These are phyloP conservation scores for Sporothrix globosa DNA, from an alignment of 2,329 filamentous ascomycete species.

Conservation along the genomic window DNA sequence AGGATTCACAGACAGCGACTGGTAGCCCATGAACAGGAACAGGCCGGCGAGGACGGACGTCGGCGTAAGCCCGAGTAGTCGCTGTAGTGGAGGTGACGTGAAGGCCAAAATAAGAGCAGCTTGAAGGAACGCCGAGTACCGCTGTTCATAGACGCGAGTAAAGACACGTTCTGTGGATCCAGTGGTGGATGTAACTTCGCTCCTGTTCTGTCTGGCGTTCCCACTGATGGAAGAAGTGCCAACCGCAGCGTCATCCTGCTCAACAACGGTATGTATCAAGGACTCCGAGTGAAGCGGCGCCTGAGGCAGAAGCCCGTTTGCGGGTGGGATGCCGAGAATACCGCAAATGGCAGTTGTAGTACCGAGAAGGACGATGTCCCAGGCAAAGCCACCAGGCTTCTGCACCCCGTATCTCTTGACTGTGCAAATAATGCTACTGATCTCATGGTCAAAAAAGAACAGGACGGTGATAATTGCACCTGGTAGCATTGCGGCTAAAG, in stretches of 20 bases:
- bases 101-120: conserved; percentile 23
- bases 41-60: conserved; percentile 28
- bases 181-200: background rate
- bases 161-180: conserved; percentile 2
- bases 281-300: conserved; percentile 68
- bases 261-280: conserved; percentile 55
- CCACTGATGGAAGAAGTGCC: background rate
- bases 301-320: conserved; percentile 67
- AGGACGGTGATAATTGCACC: conserved; percentile 28
- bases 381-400: conserved; percentile 30
- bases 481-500: conserved; percentile 20
- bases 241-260: conserved; percentile 40
- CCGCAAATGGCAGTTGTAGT: conserved; percentile 27
- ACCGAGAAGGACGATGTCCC: conserved; percentile 29
- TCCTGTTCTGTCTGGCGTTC: background rate
- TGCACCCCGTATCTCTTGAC: conserved; percentile 23
- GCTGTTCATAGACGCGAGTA: conserved; percentile 17
- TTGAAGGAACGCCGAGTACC: conserved; percentile 24
- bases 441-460: conserved; percentile 29
- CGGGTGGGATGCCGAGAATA: conserved; percentile 60
- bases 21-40: conserved; percentile 28
- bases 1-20: conserved; percentile 28
- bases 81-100: conserved; percentile 22
- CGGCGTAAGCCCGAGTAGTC: conserved; percentile 22
- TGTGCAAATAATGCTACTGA: conserved; percentile 28